phyloP scores from a whole-genome alignment of 2,329 filamentous ascomycete genomes.

The Sclerotinia minor region DNA sequence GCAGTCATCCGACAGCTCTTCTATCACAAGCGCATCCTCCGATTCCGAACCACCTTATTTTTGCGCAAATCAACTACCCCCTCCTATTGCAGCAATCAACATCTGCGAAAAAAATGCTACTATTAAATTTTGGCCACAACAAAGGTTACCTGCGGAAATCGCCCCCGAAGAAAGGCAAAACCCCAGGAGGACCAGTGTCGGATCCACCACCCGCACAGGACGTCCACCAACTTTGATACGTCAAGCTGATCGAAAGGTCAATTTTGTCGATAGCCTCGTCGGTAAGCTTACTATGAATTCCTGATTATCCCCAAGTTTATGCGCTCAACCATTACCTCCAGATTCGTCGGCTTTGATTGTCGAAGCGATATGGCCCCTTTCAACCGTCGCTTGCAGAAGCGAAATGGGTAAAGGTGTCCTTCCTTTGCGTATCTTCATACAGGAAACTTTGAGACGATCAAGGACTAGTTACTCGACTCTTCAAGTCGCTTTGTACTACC shows the following conservation, averaged over 20 bases:
- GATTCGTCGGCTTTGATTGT: constrained; percentile 98
- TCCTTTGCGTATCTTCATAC: constrained; percentile 91
- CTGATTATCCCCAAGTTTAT: constrained; percentile 33
- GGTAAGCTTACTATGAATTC: constrained; percentile 65
- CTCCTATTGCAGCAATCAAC: constrained; percentile 41
- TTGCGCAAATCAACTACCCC: constrained; percentile 40
- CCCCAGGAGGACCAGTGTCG: constrained; percentile 57
- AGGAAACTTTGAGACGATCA: constrained; percentile 92
- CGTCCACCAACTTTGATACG: constrained; percentile 76
- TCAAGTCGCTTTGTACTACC: constrained; percentile 93
- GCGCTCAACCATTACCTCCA: constrained; percentile 48
- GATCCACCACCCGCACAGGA: constrained; percentile 56
- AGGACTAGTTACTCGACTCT: constrained; percentile 96
- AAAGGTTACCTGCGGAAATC: constrained; percentile 47
- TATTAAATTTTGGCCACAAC: constrained; percentile 41
- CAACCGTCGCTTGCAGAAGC: constrained; percentile 73
- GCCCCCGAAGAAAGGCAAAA: constrained; percentile 65
- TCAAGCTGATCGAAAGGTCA: constrained; percentile 88
- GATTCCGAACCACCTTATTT: constrained; percentile 50
- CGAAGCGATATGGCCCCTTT: constrained; percentile 93
- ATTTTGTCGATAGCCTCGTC: constrained; percentile 95
- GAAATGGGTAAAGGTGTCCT: constrained; percentile 77
- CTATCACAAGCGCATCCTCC: constrained; percentile 58
- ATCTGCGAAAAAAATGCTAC: constrained; percentile 40
- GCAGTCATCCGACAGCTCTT: constrained; percentile 69